Evolutionary conservation across 768 basidiomycete genomes (phyloP).

Genomic region (Calocera viscosa): DNA sequence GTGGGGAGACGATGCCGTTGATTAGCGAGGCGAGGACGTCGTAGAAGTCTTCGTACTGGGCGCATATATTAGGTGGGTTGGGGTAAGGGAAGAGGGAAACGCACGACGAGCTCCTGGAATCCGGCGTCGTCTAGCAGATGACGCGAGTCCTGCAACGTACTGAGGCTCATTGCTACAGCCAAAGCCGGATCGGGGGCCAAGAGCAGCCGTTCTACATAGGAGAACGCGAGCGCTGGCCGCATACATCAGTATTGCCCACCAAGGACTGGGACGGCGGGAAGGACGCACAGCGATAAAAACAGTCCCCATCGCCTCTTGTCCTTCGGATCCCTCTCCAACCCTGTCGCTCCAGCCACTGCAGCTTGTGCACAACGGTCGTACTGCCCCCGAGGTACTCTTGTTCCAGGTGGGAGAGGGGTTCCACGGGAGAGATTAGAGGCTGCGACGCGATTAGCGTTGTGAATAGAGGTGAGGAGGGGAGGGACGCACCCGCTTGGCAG

Average conservation of each 20-base stretch:
- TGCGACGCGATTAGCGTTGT: constrained; percentile 7
- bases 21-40: constrained; percentile 47
- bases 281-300: constrained; percentile 74
- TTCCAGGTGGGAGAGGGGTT: constrained; percentile 23
- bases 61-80: background rate
- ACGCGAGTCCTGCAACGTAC: constrained; percentile 39
- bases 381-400: constrained; percentile 22
- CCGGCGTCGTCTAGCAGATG: constrained; percentile 43
- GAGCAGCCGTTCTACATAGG: constrained; percentile 63
- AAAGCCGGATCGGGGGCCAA: constrained; percentile 34
- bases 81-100: constrained; percentile 20
- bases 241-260: background rate
- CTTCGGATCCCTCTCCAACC: constrained; percentile 60
- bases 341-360: constrained; percentile 50
- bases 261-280: too few species aligned
- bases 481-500: background rate
- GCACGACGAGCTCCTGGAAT: constrained; percentile 53
- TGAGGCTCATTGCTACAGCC: constrained; percentile 40
- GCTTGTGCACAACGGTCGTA: constrained; percentile 45
- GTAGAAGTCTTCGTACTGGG: constrained; percentile 46
- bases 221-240: constrained; percentile 59
- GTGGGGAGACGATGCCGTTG: constrained; percentile 31
- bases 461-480: too few species aligned
- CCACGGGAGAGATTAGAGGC: constrained; percentile 27
- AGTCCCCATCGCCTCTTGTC: constrained; percentile 64